Conservation (phyloP, 1,139 yeast species). For the Sugiyamaella castrensis region DNA sequence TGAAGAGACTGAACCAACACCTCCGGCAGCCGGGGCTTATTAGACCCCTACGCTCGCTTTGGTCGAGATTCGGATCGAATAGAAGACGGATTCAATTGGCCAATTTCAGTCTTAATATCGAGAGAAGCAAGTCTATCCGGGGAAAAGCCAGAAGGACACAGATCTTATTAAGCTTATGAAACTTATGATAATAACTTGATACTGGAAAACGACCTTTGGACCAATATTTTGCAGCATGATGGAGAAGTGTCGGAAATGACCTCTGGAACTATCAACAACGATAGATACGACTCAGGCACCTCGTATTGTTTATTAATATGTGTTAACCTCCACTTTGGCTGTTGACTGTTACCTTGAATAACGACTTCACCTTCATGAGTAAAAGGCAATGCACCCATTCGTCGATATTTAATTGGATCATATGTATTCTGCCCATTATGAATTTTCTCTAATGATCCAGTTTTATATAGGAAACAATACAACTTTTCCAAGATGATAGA, state of each 20-base stretch:
- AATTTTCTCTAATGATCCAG: conserved; percentile 52
- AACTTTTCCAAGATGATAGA: conserved; percentile 55
- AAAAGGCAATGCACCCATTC: conserved; percentile 45
- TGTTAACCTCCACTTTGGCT: conserved; percentile 64
- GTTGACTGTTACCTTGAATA: conserved; percentile 9
- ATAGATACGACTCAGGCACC: conserved; percentile 77
- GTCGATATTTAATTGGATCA: conserved; percentile 52
- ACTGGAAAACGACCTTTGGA: conserved; percentile 86
- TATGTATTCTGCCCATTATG: conserved; percentile 72
- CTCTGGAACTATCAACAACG: conserved; percentile 62
- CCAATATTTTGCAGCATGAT: conserved; percentile 80
- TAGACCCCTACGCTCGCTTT: no score
- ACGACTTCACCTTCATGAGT: conserved; percentile 12
- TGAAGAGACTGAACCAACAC: no score
- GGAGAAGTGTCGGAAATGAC: conserved; percentile 71
- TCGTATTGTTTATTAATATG: conserved; percentile 60
- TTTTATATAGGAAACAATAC: conserved; percentile 67
- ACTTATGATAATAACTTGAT: conserved; percentile 67
- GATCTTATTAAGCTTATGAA: no score
- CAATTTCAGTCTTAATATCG: no score
- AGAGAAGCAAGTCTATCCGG: no score
- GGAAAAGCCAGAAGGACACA: no score
- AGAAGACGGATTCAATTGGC: no score
- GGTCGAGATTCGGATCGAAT: no score
- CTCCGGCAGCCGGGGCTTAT: no score